phyloP scores from a whole-genome alignment of 768 basidiomycete genomes.

The Kwoniella sp. region DNA sequence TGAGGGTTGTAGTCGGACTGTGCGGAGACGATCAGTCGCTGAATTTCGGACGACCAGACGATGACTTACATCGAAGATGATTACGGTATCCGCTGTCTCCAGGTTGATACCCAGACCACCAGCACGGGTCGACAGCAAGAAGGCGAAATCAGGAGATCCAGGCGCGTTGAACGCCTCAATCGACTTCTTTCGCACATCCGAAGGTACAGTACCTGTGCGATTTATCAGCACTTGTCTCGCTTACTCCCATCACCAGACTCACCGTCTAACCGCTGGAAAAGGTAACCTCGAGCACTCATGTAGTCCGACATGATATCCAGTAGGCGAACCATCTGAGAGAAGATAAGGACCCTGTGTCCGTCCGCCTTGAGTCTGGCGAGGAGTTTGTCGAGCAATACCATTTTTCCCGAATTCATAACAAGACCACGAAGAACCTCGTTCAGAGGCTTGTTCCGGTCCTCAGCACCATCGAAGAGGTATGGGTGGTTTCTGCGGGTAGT shows the following conservation, averaged over 20 bases:
- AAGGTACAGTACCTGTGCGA: conserved; percentile 61
- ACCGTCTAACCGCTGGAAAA: conserved; percentile 91
- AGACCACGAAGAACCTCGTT: conserved; percentile 92
- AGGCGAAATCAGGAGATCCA: conserved; percentile 91
- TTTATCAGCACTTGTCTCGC: not conserved
- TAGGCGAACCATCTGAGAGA: conserved; percentile 98
- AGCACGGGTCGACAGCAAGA: conserved; percentile 91
- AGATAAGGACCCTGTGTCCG: conserved; percentile 94
- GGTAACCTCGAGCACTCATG: conserved; percentile 81
- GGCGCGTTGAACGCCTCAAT: conserved; percentile 96
- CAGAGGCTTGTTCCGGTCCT: conserved; percentile 51
- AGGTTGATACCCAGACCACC: conserved; percentile 98
- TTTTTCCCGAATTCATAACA: conserved; percentile 97
- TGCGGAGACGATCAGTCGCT: not conserved
- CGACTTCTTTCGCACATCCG: conserved; percentile 86
- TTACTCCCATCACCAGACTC: conserved; percentile 39
- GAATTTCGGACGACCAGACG: too few species aligned
- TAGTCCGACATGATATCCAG: conserved; percentile 98
- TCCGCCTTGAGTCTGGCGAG: conserved; percentile 83
- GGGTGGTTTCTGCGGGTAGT: conserved; percentile 67
- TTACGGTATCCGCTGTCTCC: conserved; percentile 97
- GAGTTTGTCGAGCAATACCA: conserved; percentile 96
- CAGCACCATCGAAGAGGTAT: conserved; percentile 94
- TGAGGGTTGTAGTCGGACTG: conserved; percentile 98
- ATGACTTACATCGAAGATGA: conserved; percentile 79